These are phyloP conservation scores for Cucumis hystrix DNA, from an alignment of 306 rosid genomes.

Conservation along the genomic window DNA sequence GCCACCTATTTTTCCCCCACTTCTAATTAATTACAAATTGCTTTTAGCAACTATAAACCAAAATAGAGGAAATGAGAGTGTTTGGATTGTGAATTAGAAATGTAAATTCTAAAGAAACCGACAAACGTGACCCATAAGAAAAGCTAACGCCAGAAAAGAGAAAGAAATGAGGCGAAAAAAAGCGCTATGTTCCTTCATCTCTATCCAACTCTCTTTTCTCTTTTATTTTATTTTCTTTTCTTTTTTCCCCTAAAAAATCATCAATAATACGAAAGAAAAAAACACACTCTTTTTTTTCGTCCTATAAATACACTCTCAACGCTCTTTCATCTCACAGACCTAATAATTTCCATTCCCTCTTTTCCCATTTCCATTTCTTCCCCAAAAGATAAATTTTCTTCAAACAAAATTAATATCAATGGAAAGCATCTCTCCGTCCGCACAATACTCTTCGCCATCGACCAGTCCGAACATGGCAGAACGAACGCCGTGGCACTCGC, in stretches of 20 bases:
- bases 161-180: not conserved
- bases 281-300: too few relatives aligned
- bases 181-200: not conserved
- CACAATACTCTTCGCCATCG: not conserved
- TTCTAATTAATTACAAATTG: too few relatives aligned
- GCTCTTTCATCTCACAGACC: not conserved
- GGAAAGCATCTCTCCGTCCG: not conserved
- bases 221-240: too few relatives aligned
- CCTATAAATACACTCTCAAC: not conserved
- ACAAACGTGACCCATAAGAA: slow-evolving; percentile 8
- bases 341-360: not conserved
- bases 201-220: not conserved
- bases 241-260: too few relatives aligned
- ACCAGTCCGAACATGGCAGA: not conserved
- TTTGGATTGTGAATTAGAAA: not conserved
- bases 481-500: not conserved
- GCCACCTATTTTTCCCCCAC: too few relatives aligned
- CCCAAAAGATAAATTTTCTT: not conserved
- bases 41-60: too few relatives aligned
- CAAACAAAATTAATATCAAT: not conserved
- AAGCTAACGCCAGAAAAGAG: not conserved
- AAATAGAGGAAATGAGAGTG: not conserved
- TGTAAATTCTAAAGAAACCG: not conserved
- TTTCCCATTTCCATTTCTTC: not conserved
- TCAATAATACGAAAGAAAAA: too few relatives aligned